phyloP scores from a whole-genome alignment of 345 rosid genomes.

The Sonneratia caseolaris region DNA sequence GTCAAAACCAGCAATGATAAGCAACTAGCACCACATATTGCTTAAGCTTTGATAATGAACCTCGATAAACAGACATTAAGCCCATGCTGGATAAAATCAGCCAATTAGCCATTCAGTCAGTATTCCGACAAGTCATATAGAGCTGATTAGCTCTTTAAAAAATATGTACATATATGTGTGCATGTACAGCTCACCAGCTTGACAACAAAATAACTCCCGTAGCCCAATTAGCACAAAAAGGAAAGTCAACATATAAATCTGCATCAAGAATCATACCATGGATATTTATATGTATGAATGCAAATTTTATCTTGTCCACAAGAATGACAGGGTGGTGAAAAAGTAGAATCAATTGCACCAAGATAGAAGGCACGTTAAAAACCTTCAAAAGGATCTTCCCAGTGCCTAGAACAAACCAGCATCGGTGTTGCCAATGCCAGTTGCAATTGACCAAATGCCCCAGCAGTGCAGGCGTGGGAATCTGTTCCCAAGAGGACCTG shows the following conservation, averaged over 20 bases:
- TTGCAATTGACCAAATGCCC: conserved; percentile 98
- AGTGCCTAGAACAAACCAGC: conserved; percentile 87
- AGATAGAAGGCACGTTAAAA: conserved; percentile 8
- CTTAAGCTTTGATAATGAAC: no score
- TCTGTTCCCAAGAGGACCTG: conserved; percentile 94
- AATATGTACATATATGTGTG: neutral
- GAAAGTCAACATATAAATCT: neutral
- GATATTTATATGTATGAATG: neutral
- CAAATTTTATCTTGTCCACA: neutral
- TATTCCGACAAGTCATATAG: neutral
- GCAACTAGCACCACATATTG: neutral
- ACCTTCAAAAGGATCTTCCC: conserved; percentile 96
- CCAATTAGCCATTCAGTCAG: neutral
- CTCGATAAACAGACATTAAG: neutral
- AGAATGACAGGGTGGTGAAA: neutral
- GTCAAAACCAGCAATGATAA: neutral
- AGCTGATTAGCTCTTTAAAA: neutral
- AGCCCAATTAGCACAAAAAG: neutral
- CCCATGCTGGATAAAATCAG: neutral
- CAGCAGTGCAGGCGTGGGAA: conserved; percentile 95
- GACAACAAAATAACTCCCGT: neutral
- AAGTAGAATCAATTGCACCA: neutral
- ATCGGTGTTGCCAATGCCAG: conserved; percentile 98
- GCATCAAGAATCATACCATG: neutral
- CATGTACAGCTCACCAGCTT: neutral